Percentiles rank a stretch among this genome's conserved stretches.
These are phyloP conservation scores for Colletotrichum camelliae DNA, from an alignment of 2,329 filamentous ascomycete genomes.

Conservation along the genomic window DNA sequence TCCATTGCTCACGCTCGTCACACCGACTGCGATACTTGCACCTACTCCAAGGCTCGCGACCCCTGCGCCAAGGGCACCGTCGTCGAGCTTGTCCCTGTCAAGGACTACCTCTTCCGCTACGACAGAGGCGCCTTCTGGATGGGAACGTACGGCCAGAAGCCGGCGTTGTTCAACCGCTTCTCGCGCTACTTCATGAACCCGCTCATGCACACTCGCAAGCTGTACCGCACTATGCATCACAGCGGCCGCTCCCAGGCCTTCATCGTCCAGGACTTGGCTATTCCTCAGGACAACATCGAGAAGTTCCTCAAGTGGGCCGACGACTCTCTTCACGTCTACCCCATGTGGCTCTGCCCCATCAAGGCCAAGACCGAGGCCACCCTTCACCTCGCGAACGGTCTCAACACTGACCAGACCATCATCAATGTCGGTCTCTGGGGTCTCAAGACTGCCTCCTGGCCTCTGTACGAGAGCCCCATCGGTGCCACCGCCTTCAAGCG, in stretches of 20 bases:
- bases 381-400: conserved; percentile 25
- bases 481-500: neutral
- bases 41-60: neutral
- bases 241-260: conserved; percentile 60
- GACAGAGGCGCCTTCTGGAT: conserved; percentile 72
- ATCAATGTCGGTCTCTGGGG: conserved; percentile 11
- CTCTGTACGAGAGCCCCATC: neutral
- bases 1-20: neutral
- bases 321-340: conserved; percentile 28
- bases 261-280: conserved; percentile 67
- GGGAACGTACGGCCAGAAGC: conserved; percentile 63
- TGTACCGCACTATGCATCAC: conserved; percentile 68
- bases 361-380: neutral
- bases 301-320: conserved; percentile 34
- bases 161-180: conserved; percentile 58
- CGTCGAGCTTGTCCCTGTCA: conserved; percentile 29
- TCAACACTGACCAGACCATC: conserved; percentile 3
- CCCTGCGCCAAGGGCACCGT: neutral
- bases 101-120: conserved; percentile 65
- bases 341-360: conserved; percentile 33
- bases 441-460: neutral
- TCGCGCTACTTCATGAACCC: conserved; percentile 64
- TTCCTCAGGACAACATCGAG: conserved; percentile 56
- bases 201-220: conserved; percentile 65
- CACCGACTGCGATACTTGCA: neutral